Evolutionary conservation across 768 basidiomycete genomes (phyloP).

Genomic region (Mycena vitilis): DNA sequence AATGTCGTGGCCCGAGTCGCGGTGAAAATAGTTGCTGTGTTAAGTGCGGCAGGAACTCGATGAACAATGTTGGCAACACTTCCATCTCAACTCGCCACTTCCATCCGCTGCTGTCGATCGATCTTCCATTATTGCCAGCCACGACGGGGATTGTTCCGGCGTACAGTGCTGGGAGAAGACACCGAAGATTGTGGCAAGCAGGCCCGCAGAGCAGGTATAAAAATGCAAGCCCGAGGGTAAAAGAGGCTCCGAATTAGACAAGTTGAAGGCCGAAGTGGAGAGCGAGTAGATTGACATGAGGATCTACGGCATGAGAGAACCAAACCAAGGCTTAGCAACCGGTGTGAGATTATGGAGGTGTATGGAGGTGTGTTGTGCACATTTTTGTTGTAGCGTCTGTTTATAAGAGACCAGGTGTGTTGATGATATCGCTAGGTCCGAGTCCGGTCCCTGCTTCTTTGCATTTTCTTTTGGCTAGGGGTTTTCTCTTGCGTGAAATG

Average conservation of each 20-base stretch:
- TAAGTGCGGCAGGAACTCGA: too few species aligned
- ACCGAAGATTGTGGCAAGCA: too few species aligned
- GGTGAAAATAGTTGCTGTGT: too few species aligned
- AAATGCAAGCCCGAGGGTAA: background rate
- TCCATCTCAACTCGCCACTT: background rate
- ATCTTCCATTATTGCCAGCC: background rate
- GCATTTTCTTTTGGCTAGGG: background rate
- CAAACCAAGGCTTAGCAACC: background rate
- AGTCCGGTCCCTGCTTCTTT: background rate
- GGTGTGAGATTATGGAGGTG: background rate
- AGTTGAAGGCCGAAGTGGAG: background rate
- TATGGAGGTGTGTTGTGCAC: too few species aligned
- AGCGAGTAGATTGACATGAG: background rate
- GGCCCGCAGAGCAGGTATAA: background rate
- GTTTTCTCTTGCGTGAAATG: background rate
- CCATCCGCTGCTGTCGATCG: conserved; percentile 5
- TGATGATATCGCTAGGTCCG: background rate
- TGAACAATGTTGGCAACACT: too few species aligned
- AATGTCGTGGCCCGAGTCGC: too few species aligned
- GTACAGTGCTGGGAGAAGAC: too few species aligned
- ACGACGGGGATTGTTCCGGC: background rate
- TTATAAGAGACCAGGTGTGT: too few species aligned
- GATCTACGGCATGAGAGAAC: background rate
- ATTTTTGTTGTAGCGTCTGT: too few species aligned
- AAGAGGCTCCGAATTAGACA: background rate